Evolutionary conservation across 192 early-diverging fungal species (phyloP).

Genomic region (Gamsiella multidivaricata): DNA sequence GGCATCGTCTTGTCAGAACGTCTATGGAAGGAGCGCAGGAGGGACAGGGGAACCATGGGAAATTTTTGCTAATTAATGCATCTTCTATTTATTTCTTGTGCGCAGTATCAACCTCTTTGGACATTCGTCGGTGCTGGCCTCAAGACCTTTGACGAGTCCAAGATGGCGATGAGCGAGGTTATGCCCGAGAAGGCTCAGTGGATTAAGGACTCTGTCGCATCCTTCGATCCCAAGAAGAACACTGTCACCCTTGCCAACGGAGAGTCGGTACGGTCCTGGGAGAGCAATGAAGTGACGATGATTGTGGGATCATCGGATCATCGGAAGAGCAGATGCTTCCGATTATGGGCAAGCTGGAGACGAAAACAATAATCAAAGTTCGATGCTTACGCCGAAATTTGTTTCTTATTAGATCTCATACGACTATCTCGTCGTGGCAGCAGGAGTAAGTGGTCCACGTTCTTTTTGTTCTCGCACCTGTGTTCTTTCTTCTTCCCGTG

Average conservation of each 20-base stretch:
- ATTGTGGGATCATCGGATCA: no score
- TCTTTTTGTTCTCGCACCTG: neutral
- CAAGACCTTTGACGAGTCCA: slow-evolving; percentile 78
- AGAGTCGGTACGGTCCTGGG: slow-evolving; percentile 55
- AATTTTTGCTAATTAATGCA: neutral
- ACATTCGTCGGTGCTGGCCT: slow-evolving; percentile 91
- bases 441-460: slow-evolving; percentile 36
- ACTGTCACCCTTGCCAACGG: slow-evolving; percentile 74
- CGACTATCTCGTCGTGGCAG: slow-evolving; percentile 52
- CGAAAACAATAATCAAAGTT: neutral
- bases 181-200: slow-evolving; percentile 80
- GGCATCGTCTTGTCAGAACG: no score
- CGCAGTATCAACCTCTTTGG: slow-evolving; percentile 87
- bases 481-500: neutral
- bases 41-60: no score
- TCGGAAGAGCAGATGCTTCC: neutral
- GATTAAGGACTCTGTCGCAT: slow-evolving; percentile 76
- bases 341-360: neutral
- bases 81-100: neutral
- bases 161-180: slow-evolving; percentile 72
- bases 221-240: slow-evolving; percentile 77
- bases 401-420: slow-evolving; percentile 40
- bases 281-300: neutral
- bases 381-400: slow-evolving; percentile 5
- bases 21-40: no score